Evolutionary conservation across 371 early-diverging fungal species (phyloP), one percentile per base, ranked within the genome.

Genomic region (Saksenaea oblongispora): DNA sequence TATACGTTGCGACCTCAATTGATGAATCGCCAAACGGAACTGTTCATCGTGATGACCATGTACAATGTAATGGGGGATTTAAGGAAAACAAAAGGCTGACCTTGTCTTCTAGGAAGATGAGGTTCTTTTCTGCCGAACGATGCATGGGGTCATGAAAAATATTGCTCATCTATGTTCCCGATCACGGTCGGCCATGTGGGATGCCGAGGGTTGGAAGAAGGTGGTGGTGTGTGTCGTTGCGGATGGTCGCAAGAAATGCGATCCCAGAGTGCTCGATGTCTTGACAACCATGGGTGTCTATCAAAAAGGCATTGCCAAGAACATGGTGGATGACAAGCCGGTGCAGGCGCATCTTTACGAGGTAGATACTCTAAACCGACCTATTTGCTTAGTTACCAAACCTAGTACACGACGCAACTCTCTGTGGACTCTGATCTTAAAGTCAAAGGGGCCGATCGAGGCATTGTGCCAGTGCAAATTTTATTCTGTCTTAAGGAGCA

Each of bases 381-480:
- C 27, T 41, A n/a, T 22, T 28, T 47, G 9, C 37, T 53, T 36
- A 18, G 51, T 17, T 34, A 36, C 56, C 22, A 11, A 34, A 44
- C 15, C 11, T 55, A 82, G 85, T 96, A 94, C 80, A 97, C 97
- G 0, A 90, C 93, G 0, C 95, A 96, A 74, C 73, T 96, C 57
- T 84, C 85, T 28, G 82, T 96, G 37, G 92, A 92, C 65, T 75
- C 86, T 0, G 84, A 83, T n/a, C 84, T 88, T 79, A 84, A 90
- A 39, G 80, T 92, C 55, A 80, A 83, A 59, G 88, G 87, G n/a
- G 80, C 80, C n/a, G 87, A 86, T 39, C 44, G 57, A 26, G 90
- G 89, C 15, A 79, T 86, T 62, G 91, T 93, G 14, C 95, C 95
- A 18, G 86, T 88, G 8, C 95, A 94, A 74, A 82, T 92, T 15